Evolutionary conservation across 2,329 filamentous ascomycete species (phyloP).

Genomic region (Byssothecium circinans): DNA sequence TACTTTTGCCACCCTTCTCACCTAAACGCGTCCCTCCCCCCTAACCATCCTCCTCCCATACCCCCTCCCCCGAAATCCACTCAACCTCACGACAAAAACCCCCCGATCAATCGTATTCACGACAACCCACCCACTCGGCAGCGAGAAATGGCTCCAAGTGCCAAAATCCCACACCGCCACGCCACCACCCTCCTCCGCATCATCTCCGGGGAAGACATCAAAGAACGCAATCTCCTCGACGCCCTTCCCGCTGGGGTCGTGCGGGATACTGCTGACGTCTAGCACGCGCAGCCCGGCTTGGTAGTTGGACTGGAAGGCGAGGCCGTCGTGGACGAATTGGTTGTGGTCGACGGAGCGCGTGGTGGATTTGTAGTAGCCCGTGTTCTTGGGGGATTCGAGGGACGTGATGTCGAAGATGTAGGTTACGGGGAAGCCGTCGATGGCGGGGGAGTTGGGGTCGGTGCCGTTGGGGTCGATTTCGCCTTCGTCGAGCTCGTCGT

Average conservation of each 20-base stretch:
- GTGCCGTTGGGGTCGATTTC: conserved; percentile 32
- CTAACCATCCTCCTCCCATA: conserved; percentile 24
- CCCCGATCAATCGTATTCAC: conserved; percentile 54
- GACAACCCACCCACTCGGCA: conserved; percentile 48
- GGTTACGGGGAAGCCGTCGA: conserved; percentile 40
- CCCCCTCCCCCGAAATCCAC: conserved; percentile 20
- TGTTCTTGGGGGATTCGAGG: conserved; percentile 41
- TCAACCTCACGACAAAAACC: conserved; percentile 40
- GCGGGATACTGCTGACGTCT: conserved; percentile 45
- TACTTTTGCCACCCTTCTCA: no score
- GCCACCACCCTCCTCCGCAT: conserved; percentile 36
- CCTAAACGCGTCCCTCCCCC: neutral
- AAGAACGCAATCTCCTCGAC: conserved; percentile 49
- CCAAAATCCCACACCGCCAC: conserved; percentile 46
- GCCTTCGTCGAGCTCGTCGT: conserved; percentile 45
- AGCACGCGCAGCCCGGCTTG: conserved; percentile 48
- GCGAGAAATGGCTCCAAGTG: conserved; percentile 48
- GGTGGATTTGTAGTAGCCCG: conserved; percentile 47
- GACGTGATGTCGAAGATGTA: conserved; percentile 44
- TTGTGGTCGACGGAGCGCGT: conserved; percentile 49
- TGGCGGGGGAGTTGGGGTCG: conserved; percentile 27
- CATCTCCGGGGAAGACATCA: conserved; percentile 47
- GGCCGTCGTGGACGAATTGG: conserved; percentile 48
- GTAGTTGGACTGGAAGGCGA: conserved; percentile 49
- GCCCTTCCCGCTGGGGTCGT: conserved; percentile 38